Base-by-base conservation (phyloP, 139 green algal species). In the Chlorella sorokiniana region DNA sequence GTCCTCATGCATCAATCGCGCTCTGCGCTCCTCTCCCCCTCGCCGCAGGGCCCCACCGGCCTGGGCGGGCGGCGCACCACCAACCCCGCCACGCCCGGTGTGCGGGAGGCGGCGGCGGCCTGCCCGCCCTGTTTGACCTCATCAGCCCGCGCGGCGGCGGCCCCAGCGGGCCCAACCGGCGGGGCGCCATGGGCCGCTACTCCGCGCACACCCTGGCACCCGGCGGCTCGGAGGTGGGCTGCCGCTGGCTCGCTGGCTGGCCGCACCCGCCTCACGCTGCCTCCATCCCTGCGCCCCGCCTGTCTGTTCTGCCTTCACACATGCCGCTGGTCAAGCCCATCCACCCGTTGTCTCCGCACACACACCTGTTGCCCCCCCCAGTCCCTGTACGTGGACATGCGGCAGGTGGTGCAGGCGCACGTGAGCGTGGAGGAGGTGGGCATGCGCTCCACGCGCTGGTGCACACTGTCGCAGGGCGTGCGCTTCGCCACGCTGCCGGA, bases 351-450 rank as follows among this genome's bases (percentile, higher is more conserved):
- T 61, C 40, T 61, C 4, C 70, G 9, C n/a, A 5, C 44, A n/a
- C 42, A 33, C 69, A 33, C 48, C 29, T 7, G 37, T 27, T 70
- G 64, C 45, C 54, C 11, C 18, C 33, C 71, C 64, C 83, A 92
- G 88, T 42, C 72, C 56, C 71, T 91, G 37, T 92, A 93, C 69
- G 79, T 89, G 52, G 80, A 94, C 87, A 73, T 94, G 84, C 69
- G 73, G 14, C 81, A 89, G 63, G 86, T 91, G n/a, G 83, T 91
- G 45, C 82, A 92, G 63, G 42, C 93, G 51, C 85, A 92, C 64
- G 68, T 90, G 8, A 83, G 71, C 0, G 87, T 94, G 59, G 90
- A 91, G 48, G 83, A 89, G 35, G 86, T 93, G 31, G 76, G 83
- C 38, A 81, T 94, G 75, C 51, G 79, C 4, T 82, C 81, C 61